Base-by-base conservation (phyloP, 169 alveolate genomes). In the Plasmodium falciparum region DNA sequence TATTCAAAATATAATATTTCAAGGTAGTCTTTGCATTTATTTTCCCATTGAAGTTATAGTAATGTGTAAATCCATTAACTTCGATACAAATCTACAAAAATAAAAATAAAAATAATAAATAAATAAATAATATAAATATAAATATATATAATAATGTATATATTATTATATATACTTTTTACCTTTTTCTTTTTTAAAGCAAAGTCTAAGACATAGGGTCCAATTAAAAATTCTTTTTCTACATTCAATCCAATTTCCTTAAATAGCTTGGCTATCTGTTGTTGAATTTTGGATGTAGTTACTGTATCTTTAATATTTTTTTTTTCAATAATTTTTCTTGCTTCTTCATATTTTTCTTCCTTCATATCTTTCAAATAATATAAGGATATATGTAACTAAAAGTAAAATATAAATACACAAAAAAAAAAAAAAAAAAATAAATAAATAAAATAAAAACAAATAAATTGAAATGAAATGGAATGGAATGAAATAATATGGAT, bases 1-100 rank as follows among this genome's bases (percentile, higher is more conserved):
- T 80, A 43, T 62, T 56, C 8, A 80, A 29, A 24, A 80, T 67
- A 29, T 15, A 83, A 61, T 83, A 83, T 47, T 83, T 83, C 15
- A 83, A 33, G 5, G 39, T 69, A 2, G 73, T 83, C 13, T 83
- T 83, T 15, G 80, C 58, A 50, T 83, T 83, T 50, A 83, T 20
- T n/a, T 43, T 73, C 24, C 85, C 85, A 7, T 54, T 61, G 49
- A 83, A 83, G n/a, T 66, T 70, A 67, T 83, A 83, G 59, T 83
- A 83, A 73, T 83, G 91, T 11, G 85, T 83, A 39, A 83, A 83
- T 26, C 91, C 91, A 45, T 83, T 83, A 4, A 83, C 85, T 69
- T 83, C 91, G 29, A 83, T 69, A 15, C 83, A 67, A 45, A 73
- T 49, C 91, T 83, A 73, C n/a, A 56, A 8, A 17, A 22, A 13